These are phyloP conservation scores for Gracilaria domingensis DNA, from an alignment of 23 red algal genomes.

Conservation along the genomic window DNA sequence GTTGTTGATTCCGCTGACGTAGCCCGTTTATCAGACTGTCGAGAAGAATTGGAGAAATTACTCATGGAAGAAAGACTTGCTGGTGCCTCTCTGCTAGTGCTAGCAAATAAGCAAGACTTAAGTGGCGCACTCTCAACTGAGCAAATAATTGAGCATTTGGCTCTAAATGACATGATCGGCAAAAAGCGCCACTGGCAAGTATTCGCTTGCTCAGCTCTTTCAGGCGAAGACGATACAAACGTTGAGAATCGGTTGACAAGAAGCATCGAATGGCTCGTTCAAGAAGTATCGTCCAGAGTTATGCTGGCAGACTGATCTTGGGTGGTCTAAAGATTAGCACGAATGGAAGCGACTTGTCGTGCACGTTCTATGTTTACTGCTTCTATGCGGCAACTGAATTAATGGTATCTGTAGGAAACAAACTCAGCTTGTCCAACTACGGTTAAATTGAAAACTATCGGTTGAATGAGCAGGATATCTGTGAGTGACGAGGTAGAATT, in stretches of 20 bases:
- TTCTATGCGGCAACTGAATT: slow-evolving; percentile 25
- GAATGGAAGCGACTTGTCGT: not conserved
- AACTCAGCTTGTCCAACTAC: not conserved
- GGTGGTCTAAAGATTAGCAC: not conserved
- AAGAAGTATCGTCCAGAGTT: slow-evolving; percentile 67
- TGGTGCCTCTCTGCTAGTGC: slow-evolving; percentile 81
- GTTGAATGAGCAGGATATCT: slow-evolving; percentile 15
- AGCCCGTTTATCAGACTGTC: slow-evolving; percentile 57
- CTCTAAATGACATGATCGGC: slow-evolving; percentile 72
- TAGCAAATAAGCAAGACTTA: slow-evolving; percentile 96
- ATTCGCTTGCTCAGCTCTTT: slow-evolving; percentile 64
- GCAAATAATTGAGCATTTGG: slow-evolving; percentile 53
- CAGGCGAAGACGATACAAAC: slow-evolving; percentile 5
- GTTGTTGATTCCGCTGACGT: slow-evolving; percentile 93
- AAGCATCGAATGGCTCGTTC: slow-evolving; percentile 76
- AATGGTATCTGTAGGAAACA: slow-evolving; percentile 6
- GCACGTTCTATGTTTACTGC: not conserved
- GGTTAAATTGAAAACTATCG: slow-evolving; percentile 12
- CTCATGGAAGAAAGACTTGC: slow-evolving; percentile 90
- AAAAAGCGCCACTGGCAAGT: slow-evolving; percentile 83
- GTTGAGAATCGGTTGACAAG: slow-evolving; percentile 1
- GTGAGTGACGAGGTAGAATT: not conserved
- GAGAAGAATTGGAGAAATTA: slow-evolving; percentile 67
- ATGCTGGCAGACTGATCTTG: slow-evolving; percentile 38
- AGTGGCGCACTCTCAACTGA: slow-evolving; percentile 70